Percentiles rank a stretch among this genome's conserved stretches.
These are phyloP conservation scores for Crithidia fasciculata DNA, from an alignment of 208 protist species.

Conservation along the genomic window DNA sequence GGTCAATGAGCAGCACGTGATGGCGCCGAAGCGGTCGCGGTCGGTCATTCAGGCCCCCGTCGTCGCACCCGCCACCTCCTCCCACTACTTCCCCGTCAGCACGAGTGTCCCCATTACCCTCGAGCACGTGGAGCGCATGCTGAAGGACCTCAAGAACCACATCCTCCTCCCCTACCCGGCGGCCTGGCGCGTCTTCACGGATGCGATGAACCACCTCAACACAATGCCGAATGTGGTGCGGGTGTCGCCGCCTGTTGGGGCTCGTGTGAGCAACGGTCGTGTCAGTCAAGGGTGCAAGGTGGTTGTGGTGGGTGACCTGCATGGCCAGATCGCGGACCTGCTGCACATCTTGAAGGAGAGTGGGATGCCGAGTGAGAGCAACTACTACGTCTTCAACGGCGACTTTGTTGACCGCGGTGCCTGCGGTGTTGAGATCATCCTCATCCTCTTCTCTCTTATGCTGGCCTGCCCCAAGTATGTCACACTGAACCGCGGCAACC, in stretches of 20 bases:
- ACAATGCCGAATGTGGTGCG: slow-evolving; percentile 86
- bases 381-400: slow-evolving; percentile 93
- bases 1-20: slow-evolving; percentile 74
- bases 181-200: slow-evolving; percentile 84
- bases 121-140: slow-evolving; percentile 71
- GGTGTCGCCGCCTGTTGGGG: slow-evolving; percentile 69
- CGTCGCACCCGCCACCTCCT: slow-evolving; percentile 68
- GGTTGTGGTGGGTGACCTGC: slow-evolving; percentile 88
- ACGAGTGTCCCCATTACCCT: slow-evolving; percentile 66
- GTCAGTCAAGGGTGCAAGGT: slow-evolving; percentile 84
- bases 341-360: slow-evolving; percentile 85
- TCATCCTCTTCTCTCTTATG: slow-evolving; percentile 96
- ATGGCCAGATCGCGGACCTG: slow-evolving; percentile 88
- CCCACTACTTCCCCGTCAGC: slow-evolving; percentile 81
- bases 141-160: slow-evolving; percentile 74
- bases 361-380: slow-evolving; percentile 82
- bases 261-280: slow-evolving; percentile 72
- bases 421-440: slow-evolving; percentile 96
- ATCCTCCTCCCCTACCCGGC: slow-evolving; percentile 81
- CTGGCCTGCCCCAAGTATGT: slow-evolving; percentile 93
- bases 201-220: slow-evolving; percentile 86
- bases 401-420: slow-evolving; percentile 98
- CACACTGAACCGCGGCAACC: slow-evolving; percentile 96
- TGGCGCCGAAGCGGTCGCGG: slow-evolving; percentile 74
- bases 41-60: slow-evolving; percentile 72